Evolutionary conservation across 139 green algal genomes (phyloP).

Genomic region (Chlamydomonas schloesseri): DNA sequence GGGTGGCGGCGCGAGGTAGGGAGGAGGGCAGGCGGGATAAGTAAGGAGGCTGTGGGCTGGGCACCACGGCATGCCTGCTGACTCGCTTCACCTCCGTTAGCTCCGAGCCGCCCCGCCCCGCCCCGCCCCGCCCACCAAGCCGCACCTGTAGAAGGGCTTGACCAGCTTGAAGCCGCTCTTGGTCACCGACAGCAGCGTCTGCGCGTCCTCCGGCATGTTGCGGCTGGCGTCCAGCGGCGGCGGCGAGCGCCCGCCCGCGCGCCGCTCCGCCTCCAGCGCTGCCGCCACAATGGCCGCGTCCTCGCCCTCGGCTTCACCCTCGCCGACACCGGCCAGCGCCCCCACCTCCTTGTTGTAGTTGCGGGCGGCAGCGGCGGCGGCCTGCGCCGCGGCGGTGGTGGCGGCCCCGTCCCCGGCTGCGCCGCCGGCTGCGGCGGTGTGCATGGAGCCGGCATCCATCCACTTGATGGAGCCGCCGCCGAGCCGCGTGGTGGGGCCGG

Average conservation of each 20-base stretch:
- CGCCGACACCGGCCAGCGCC: not conserved
- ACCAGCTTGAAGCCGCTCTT: constrained; percentile 42
- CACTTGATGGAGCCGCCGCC: not conserved
- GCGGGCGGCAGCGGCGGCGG: not conserved
- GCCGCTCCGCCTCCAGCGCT: too few relatives aligned
- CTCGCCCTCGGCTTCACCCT: too few relatives aligned
- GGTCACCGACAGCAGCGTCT: constrained; percentile 36
- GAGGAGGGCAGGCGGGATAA: too few relatives aligned
- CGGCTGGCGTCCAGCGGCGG: too few relatives aligned
- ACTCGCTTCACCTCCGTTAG: too few relatives aligned
- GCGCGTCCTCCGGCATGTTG: not conserved
- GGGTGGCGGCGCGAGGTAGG: too few relatives aligned
- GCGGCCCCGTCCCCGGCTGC: not conserved
- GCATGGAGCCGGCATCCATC: not conserved
- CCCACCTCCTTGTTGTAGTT: not conserved
- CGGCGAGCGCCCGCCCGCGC: too few relatives aligned
- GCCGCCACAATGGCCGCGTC: too few relatives aligned
- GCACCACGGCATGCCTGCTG: too few relatives aligned
- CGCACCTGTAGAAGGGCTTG: constrained; percentile 52
- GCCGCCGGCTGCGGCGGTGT: not conserved
- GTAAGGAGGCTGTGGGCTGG: too few relatives aligned
- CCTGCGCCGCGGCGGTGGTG: not conserved
- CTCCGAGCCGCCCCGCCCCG: not conserved
- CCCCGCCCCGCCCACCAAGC: too few relatives aligned
- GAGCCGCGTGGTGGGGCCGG: not conserved